A percentile compares a stretch with the other conserved stretches of the same genome.
Evolutionary conservation across 345 rosid genomes (phyloP).

Genomic region (Dipteronia dyeriana): DNA sequence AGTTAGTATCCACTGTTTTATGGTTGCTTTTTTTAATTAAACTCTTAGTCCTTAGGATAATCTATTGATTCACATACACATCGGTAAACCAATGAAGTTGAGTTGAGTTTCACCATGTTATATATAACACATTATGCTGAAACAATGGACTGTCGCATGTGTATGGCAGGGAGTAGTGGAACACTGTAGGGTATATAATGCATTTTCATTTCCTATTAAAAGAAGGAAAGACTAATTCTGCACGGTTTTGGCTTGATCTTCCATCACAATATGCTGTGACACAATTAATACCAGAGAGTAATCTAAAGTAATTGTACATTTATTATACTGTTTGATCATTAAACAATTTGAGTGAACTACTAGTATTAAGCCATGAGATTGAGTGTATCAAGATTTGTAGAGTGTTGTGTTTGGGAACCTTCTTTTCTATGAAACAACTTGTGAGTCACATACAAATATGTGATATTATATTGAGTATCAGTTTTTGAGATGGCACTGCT

Average conservation of each 20-base stretch:
- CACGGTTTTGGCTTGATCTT: background rate
- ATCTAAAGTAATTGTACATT: background rate
- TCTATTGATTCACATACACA: background rate
- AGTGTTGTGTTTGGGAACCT: background rate
- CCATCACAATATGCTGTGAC: background rate
- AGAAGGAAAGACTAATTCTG: background rate
- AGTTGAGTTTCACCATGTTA: background rate
- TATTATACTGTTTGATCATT: background rate
- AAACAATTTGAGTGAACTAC: background rate
- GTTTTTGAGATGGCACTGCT: background rate
- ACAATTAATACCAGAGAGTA: background rate
- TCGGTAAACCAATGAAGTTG: too few species aligned
- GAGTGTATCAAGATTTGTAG: constrained; percentile 9
- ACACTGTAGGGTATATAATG: background rate
- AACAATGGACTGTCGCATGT: background rate
- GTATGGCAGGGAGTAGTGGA: background rate
- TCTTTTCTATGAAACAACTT: constrained; percentile 1
- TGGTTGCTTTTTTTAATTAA: constrained; percentile 10
- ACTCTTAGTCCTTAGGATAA: background rate
- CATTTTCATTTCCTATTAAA: too few species aligned
- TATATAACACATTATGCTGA: background rate
- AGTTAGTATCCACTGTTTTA: background rate
- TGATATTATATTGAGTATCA: background rate
- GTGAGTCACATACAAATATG: background rate
- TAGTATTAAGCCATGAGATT: background rate